Evolutionary conservation across 2,329 filamentous ascomycete genomes (phyloP).

Genomic region (Aspergillus brasiliensis): DNA sequence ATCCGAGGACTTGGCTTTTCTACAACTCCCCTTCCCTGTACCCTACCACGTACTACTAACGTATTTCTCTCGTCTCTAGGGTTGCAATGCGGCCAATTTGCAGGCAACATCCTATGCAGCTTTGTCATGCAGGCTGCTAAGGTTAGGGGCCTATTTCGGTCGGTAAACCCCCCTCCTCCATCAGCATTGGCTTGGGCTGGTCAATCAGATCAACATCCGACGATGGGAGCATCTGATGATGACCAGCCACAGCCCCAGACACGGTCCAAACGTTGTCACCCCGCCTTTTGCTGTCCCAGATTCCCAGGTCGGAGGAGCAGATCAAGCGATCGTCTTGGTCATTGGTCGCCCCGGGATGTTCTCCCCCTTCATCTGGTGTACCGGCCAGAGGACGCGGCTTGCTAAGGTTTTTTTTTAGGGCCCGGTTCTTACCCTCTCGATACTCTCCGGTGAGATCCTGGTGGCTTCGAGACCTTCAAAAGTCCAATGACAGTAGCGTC

Average conservation of each 20-base stretch:
- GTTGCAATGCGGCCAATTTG: constrained; percentile 14
- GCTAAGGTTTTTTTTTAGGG: not conserved
- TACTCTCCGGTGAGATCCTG: constrained; percentile 11
- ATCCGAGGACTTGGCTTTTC: not conserved
- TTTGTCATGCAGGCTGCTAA: not conserved
- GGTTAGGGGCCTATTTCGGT: not conserved
- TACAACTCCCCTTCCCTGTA: not conserved
- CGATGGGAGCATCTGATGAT: not conserved
- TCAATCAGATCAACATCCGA: not conserved
- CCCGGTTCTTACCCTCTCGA: constrained; percentile 6
- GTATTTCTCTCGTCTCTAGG: not conserved
- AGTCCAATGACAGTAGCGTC: constrained; percentile 5
- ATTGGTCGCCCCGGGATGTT: constrained; percentile 22
- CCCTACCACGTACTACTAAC: not conserved
- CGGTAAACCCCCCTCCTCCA: not conserved
- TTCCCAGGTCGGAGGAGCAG: constrained; percentile 10
- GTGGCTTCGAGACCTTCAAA: not conserved
- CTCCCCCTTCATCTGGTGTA: constrained; percentile 11
- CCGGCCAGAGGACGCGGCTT: constrained; percentile 7
- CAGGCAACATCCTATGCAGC: constrained; percentile 6
- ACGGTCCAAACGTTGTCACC: constrained; percentile 15
- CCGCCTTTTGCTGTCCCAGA: constrained; percentile 15
- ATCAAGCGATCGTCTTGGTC: constrained; percentile 8
- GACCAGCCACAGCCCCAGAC: constrained; percentile 7
- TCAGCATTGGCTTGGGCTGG: not conserved